Evolutionary conservation across 768 basidiomycete species (phyloP).

Genomic region (Clavaria fumosa): DNA sequence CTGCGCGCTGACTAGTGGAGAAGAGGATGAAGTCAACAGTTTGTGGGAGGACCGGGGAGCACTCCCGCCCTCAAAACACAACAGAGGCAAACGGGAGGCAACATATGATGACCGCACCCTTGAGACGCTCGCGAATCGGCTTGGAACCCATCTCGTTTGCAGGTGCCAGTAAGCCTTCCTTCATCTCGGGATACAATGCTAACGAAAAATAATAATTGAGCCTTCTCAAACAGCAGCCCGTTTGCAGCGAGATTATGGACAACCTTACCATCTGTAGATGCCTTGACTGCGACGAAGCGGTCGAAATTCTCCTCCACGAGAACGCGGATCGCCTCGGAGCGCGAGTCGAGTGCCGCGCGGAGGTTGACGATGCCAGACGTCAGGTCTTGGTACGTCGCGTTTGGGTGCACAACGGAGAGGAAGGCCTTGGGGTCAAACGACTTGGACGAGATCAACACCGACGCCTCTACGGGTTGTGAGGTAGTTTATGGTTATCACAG

Average conservation of each 20-base stretch:
- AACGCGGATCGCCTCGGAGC: constrained; percentile 87
- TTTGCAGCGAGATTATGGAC: constrained; percentile 1
- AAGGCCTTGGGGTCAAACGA: constrained; percentile 94
- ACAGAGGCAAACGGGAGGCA: constrained; percentile 2
- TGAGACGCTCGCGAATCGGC: constrained; percentile 70
- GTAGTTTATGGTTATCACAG: not conserved
- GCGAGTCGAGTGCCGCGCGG: constrained; percentile 67
- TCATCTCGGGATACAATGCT: constrained; percentile 91
- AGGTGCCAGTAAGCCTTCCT: constrained; percentile 65
- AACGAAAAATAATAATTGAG: not conserved
- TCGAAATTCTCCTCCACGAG: constrained; percentile 98
- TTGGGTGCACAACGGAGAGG: constrained; percentile 80
- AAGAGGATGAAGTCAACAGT: too few species aligned
- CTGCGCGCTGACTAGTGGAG: too few species aligned
- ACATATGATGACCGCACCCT: constrained; percentile 36
- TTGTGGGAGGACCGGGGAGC: too few species aligned
- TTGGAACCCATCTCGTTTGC: constrained; percentile 71
- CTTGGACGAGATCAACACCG: constrained; percentile 79
- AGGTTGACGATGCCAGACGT: constrained; percentile 62
- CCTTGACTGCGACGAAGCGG: constrained; percentile 93
- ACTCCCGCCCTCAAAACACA: too few species aligned
- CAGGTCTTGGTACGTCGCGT: constrained; percentile 89
- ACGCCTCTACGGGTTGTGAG: constrained; percentile 28
- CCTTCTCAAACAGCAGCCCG: not conserved
- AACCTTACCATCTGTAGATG: constrained; percentile 75